Base-by-base conservation (phyloP, 129 eudicot genomes). In the Ambrosia trifida region DNA sequence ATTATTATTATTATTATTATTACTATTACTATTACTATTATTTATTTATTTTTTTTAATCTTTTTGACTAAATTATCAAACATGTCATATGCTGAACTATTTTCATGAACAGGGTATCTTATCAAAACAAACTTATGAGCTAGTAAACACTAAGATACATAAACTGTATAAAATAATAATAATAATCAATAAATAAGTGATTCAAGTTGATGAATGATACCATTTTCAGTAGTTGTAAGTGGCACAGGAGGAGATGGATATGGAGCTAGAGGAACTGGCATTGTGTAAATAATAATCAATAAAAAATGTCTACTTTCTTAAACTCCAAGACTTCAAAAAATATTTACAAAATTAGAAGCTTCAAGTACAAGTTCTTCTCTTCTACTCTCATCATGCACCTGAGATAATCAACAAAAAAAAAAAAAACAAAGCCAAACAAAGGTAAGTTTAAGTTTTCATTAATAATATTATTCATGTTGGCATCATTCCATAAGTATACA, bases 181-280 rank as follows among this genome's bases (percentile, higher is more conserved):
- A 46, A 47, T 3, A 20, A 46, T 24, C 20, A 11, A 66, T 53
- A 20, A 40, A 72, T 3, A 40, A 64, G 2, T 72, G 11, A 52
- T 16, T 35, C 35, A 2, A 49, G 51, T 38, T 50, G 19, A 61
- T 18, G 13, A 50, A 28, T n/a, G 35, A 50, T 89, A 89, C 96
- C 96, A 80, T 84, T 86, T 16, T 89, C 84, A 64, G 89, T 86
- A 9, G 86, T 69, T 64, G 96, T 80, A 68, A 77, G 76, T 44
- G 92, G 84, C 43, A 69, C 76, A 3, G 89, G 85, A 72, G 92
- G 86, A n/a, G 85, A 49, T 71, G 96, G 96, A 68, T 86, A 86
- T 59, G 96, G 96, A 79, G 96, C 96, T 74, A 89, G 83, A 79
- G 96, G 96, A 77, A 84, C 91, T 62, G 96, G 89, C 96, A 89